A percentile compares a stretch with the other conserved stretches of the same genome.
Conservation (phyloP, 768 basidiomycete genomes). For the Termitomyces sp. region DNA sequence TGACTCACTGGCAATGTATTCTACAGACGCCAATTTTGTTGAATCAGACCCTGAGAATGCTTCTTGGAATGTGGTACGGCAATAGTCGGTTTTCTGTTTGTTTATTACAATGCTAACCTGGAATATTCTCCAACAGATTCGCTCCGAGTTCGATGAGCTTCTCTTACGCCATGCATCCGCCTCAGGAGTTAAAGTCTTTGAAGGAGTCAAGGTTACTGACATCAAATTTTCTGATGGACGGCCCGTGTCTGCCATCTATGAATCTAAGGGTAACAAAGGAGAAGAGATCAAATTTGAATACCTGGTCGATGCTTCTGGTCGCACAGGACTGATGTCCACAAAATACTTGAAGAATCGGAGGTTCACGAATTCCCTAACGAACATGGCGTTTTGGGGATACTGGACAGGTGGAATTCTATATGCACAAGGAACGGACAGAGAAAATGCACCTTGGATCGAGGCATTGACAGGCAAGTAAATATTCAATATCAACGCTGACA, state of each 20-base stretch:
- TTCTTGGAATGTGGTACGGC: constrained; percentile 57
- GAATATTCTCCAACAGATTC: constrained; percentile 27
- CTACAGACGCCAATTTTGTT: constrained; percentile 52
- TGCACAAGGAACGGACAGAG: constrained; percentile 30
- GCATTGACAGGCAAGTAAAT: constrained; percentile 40
- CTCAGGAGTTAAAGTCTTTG: constrained; percentile 43
- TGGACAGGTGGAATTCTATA: constrained; percentile 48
- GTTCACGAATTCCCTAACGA: constrained; percentile 46
- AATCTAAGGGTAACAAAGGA: constrained; percentile 14
- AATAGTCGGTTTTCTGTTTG: too few relatives aligned
- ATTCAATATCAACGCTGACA: neutral
- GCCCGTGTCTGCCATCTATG: constrained; percentile 2
- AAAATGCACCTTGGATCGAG: constrained; percentile 48
- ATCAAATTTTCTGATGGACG: constrained; percentile 34
- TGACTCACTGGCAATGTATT: neutral
- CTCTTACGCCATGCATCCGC: constrained; percentile 48
- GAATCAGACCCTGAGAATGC: constrained; percentile 39
- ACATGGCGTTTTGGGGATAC: constrained; percentile 65
- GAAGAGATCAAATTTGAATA: constrained; percentile 50
- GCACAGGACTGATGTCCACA: constrained; percentile 52
- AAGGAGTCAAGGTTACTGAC: constrained; percentile 36
- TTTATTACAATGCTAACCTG: neutral
- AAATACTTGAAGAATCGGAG: constrained; percentile 52
- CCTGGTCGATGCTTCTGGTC: constrained; percentile 58
- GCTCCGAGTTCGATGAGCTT: constrained; percentile 53